Percentiles rank a stretch among this genome's conserved stretches.
Conservation (phyloP, 148 eudicot genomes). For the Silene latifolia region DNA sequence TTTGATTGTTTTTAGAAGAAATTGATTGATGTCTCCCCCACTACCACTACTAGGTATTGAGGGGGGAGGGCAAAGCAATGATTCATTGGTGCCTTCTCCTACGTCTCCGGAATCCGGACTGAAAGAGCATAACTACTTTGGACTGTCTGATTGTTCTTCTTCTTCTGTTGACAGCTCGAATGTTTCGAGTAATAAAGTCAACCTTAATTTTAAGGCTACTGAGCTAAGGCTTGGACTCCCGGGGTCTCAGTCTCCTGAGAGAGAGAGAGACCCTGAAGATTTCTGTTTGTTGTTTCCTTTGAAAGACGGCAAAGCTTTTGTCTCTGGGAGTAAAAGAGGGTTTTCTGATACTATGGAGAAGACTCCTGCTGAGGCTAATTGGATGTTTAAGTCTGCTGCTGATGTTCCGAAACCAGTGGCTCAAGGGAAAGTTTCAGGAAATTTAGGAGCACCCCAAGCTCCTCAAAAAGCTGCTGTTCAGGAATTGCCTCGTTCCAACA, state of each 20-base stretch:
- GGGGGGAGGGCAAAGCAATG: constrained; percentile 60
- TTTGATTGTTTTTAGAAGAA: constrained; percentile 3
- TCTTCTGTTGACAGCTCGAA: constrained; percentile 80
- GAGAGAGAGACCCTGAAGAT: constrained; percentile 59
- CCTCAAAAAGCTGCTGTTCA: constrained; percentile 38
- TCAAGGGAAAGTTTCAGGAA: constrained; percentile 38
- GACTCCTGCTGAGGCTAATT: constrained; percentile 39
- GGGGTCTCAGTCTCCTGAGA: constrained; percentile 82
- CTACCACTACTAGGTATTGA: constrained; percentile 58
- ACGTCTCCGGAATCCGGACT: constrained; percentile 37
- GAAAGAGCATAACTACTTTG: constrained; percentile 77
- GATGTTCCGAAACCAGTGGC: constrained; percentile 29
- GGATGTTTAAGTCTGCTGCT: constrained; percentile 48
- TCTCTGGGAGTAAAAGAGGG: constrained; percentile 81
- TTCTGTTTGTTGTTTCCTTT: constrained; percentile 48
- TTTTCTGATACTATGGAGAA: constrained; percentile 62
- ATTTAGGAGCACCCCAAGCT: constrained; percentile 18
- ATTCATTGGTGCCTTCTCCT: constrained; percentile 41
- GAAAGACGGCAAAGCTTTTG: constrained; percentile 57
- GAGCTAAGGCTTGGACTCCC: constrained; percentile 93
- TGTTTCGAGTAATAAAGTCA: constrained; percentile 37
- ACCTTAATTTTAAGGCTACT: constrained; percentile 77
- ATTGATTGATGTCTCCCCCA: constrained; percentile 74
- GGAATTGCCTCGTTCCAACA: constrained; percentile 35
- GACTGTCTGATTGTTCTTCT: constrained; percentile 78